Evolutionary conservation across 129 eudicot genomes (phyloP).

Genomic region (Flaveria trinervia): DNA sequence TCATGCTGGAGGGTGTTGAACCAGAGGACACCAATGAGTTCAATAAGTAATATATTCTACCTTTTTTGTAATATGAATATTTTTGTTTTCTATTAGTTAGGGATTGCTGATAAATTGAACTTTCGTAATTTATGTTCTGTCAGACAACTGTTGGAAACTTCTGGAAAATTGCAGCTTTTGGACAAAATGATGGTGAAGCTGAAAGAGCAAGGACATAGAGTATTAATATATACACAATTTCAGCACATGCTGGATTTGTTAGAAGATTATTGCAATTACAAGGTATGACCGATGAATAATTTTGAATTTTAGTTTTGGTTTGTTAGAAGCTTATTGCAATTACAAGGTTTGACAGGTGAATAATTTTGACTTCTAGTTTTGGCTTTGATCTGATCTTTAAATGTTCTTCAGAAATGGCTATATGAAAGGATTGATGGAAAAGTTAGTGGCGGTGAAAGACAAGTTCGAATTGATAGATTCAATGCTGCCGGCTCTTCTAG

Average conservation of each 20-base stretch:
- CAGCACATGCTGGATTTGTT: slow-evolving; percentile 97
- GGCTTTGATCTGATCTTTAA: slow-evolving; percentile 10
- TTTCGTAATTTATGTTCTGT: slow-evolving; percentile 13
- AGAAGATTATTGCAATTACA: slow-evolving; percentile 84
- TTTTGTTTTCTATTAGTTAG: slow-evolving; percentile 7
- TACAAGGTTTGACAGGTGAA: slow-evolving; percentile 47
- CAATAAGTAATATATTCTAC: slow-evolving; percentile 58
- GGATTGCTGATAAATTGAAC: neutral
- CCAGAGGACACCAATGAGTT: slow-evolving; percentile 80
- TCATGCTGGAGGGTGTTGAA: slow-evolving; percentile 98
- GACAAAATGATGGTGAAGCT: slow-evolving; percentile 97
- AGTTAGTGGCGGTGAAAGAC: slow-evolving; percentile 98
- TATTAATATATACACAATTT: slow-evolving; percentile 88
- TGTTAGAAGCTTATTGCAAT: slow-evolving; percentile 91
- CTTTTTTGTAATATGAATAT: neutral
- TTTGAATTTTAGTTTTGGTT: slow-evolving; percentile 39
- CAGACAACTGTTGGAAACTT: slow-evolving; percentile 82
- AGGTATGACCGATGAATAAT: slow-evolving; percentile 43
- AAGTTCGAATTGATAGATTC: slow-evolving; percentile 92
- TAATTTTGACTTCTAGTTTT: slow-evolving; percentile 14
- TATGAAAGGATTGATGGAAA: slow-evolving; percentile 98
- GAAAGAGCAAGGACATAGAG: slow-evolving; percentile 96
- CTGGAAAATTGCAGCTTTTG: slow-evolving; percentile 83
- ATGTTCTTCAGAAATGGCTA: slow-evolving; percentile 65
- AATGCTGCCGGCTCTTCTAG: slow-evolving; percentile 88